A percentile compares a stretch with the other conserved stretches of the same genome.
Evolutionary conservation across 257 asterid genomes (phyloP).

Genomic region (Parsonsia alboflavescens): DNA sequence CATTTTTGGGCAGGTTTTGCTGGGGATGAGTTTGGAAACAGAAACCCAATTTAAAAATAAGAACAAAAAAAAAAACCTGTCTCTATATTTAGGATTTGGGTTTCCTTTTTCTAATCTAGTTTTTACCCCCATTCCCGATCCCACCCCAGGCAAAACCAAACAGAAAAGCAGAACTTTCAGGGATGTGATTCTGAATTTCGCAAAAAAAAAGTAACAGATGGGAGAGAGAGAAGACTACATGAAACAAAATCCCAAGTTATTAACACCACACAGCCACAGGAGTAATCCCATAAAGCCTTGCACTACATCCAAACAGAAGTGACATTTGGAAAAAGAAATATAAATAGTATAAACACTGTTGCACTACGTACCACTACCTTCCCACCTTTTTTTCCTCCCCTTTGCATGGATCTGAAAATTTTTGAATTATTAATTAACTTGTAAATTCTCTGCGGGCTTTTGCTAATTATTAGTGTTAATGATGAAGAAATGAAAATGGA

Average conservation of each 20-base stretch:
- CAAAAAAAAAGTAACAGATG: neutral
- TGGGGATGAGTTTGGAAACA: neutral
- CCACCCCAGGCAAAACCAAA: neutral
- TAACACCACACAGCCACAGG: too few species aligned
- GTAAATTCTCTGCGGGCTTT: neutral
- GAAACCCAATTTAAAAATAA: neutral
- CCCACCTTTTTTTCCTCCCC: neutral
- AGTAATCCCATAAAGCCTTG: conserved; percentile 30
- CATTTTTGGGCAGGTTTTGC: neutral
- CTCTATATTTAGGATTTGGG: neutral
- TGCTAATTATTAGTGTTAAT: too few species aligned
- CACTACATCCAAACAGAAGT: conserved; percentile 24
- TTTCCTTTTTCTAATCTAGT: too few species aligned
- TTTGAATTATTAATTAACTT: conserved; percentile 13
- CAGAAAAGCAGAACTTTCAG: neutral
- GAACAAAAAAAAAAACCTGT: neutral
- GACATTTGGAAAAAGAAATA: conserved; percentile 28
- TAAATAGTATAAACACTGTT: conserved; percentile 1
- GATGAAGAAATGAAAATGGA: neutral
- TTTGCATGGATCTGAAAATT: conserved; percentile 21
- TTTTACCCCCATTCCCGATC: too few species aligned
- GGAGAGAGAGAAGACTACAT: neutral
- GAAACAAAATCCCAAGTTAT: conserved; percentile 16
- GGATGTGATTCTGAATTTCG: neutral
- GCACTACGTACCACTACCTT: neutral